Percentiles rank a stretch among this genome's conserved stretches.
phyloP scores from a whole-genome alignment of 208 protist genomes.

The Acanthamoeba healyi region DNA sequence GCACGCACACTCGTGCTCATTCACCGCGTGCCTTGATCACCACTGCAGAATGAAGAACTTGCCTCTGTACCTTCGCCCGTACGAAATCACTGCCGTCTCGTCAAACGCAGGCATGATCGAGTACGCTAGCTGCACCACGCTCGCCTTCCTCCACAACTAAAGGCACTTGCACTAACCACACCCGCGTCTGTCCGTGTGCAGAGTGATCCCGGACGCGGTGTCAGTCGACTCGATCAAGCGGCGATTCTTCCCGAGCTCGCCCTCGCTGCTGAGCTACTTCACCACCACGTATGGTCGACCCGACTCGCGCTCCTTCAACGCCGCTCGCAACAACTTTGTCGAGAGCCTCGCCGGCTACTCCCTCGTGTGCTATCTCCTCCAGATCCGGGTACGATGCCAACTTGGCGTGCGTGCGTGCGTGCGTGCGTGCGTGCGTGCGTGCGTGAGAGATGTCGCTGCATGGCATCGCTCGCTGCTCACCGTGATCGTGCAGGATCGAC shows the following conservation, averaged over 20 bases:
- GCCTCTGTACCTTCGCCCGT: slow-evolving; percentile 62
- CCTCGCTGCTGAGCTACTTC: slow-evolving; percentile 60
- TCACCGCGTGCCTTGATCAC: too few relatives aligned
- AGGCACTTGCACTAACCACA: neutral
- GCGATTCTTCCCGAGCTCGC: slow-evolving; percentile 70
- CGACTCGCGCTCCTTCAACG: slow-evolving; percentile 1
- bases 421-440: too few relatives aligned
- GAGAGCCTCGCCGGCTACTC: slow-evolving; percentile 76
- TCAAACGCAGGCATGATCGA: slow-evolving; percentile 65
- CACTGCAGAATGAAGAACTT: neutral
- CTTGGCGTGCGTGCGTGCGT: neutral
- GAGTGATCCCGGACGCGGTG: slow-evolving; percentile 71
- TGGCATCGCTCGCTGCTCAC: neutral
- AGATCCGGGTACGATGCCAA: slow-evolving; percentile 20
- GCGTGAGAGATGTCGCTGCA: too few relatives aligned
- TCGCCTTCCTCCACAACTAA: neutral
- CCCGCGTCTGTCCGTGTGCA: too few relatives aligned
- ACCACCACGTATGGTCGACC: slow-evolving; percentile 58
- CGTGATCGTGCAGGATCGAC: slow-evolving; percentile 18
- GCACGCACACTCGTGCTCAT: neutral
- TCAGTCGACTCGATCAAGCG: slow-evolving; percentile 73
- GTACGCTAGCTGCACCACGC: neutral
- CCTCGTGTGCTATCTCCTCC: slow-evolving; percentile 69
- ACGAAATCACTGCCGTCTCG: slow-evolving; percentile 53
- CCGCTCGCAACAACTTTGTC: slow-evolving; percentile 76